phyloP scores from a whole-genome alignment of 208 protist genomes.

The Trypanosoma boissoni region DNA sequence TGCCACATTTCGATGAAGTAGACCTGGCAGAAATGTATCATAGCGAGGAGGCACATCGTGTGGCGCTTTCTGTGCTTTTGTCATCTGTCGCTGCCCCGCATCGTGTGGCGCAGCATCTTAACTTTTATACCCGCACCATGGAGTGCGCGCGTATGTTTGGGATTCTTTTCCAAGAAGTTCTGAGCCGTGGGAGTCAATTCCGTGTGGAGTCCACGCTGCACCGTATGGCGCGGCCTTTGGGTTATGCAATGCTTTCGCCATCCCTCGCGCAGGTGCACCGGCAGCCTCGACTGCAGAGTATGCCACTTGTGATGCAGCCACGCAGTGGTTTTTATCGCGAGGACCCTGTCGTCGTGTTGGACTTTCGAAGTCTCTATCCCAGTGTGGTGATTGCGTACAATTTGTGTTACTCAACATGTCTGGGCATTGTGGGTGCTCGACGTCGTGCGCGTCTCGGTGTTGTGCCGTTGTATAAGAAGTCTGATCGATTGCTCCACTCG shows the following conservation, averaged over 20 bases:
- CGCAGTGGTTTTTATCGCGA: constrained; percentile 54
- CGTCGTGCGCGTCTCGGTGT: constrained; percentile 63
- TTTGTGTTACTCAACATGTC: constrained; percentile 97
- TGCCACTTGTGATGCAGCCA: constrained; percentile 84
- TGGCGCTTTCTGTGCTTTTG: constrained; percentile 56
- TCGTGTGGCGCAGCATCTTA: constrained; percentile 50
- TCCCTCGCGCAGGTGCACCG: constrained; percentile 46
- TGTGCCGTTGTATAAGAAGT: constrained; percentile 42
- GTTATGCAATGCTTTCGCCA: constrained; percentile 70
- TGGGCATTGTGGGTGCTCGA: constrained; percentile 43
- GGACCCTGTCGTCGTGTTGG: constrained; percentile 97
- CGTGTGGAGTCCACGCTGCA: constrained; percentile 80
- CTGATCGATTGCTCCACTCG: constrained; percentile 53
- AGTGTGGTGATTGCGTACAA: constrained; percentile 99
- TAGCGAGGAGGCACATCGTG: constrained; percentile 15
- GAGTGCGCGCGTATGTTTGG: constrained; percentile 82
- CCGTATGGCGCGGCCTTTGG: constrained; percentile 61
- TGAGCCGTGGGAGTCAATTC: constrained; percentile 83
- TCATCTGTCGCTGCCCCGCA: constrained; percentile 41
- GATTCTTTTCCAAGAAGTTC: constrained; percentile 69
- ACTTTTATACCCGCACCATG: constrained; percentile 52
- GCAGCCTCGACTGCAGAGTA: constrained; percentile 71
- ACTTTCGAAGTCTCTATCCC: constrained; percentile 99
- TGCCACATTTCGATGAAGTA: constrained; percentile 69
- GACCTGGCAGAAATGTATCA: constrained; percentile 46